A percentile compares a stretch with the other conserved stretches of the same genome.
Evolutionary conservation across 2,329 filamentous ascomycete species (phyloP).

Genomic region (Drechmeria coniospora): DNA sequence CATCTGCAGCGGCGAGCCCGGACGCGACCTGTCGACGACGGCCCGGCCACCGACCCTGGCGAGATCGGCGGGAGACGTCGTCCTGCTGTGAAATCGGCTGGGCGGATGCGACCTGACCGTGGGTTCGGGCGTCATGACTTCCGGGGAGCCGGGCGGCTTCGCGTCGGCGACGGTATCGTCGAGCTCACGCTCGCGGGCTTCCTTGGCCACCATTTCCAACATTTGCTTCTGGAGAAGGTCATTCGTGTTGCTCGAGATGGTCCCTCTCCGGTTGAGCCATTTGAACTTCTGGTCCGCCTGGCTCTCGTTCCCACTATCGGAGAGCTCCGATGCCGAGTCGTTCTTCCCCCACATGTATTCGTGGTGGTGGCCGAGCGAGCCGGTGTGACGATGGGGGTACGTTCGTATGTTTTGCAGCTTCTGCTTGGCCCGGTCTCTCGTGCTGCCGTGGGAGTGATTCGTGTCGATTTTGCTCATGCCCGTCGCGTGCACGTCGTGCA

Average conservation of each 20-base stretch:
- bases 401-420: slow-evolving; percentile 41
- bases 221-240: slow-evolving; percentile 47
- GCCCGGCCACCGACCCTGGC: slow-evolving; percentile 24
- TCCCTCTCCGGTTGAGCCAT: slow-evolving; percentile 24
- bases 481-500: slow-evolving; percentile 8
- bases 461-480: slow-evolving; percentile 18
- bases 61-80: slow-evolving; percentile 21
- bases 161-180: slow-evolving; percentile 16
- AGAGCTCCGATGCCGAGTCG: slow-evolving; percentile 42
- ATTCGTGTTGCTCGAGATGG: slow-evolving; percentile 30
- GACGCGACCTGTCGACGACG: slow-evolving; percentile 7
- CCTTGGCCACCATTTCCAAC: slow-evolving; percentile 42
- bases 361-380: slow-evolving; percentile 29
- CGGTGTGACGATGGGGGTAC: slow-evolving; percentile 37
- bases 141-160: slow-evolving; percentile 9
- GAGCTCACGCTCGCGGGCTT: slow-evolving; percentile 29
- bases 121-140: slow-evolving; percentile 17
- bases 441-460: slow-evolving; percentile 31
- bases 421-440: slow-evolving; percentile 43
- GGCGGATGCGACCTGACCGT: slow-evolving; percentile 11
- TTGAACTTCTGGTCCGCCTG: slow-evolving; percentile 15
- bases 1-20: slow-evolving; percentile 10
- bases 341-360: slow-evolving; percentile 35
- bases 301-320: slow-evolving; percentile 37
- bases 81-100: slow-evolving; percentile 18